These are phyloP conservation scores for Prunus davidiana DNA, from an alignment of 306 rosid genomes.

Conservation along the genomic window DNA sequence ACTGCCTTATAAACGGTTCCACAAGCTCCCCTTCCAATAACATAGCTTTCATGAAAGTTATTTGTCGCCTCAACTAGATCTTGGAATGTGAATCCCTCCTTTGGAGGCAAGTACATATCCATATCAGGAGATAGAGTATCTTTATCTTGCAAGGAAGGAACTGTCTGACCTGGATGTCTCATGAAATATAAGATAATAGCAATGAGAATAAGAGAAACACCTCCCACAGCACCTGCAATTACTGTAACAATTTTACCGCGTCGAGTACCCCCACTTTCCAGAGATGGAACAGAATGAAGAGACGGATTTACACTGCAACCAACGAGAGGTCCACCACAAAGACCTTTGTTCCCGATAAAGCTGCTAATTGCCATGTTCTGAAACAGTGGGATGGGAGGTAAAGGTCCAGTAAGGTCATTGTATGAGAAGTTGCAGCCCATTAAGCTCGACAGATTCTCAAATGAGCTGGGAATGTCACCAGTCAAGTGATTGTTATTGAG, in stretches of 20 bases:
- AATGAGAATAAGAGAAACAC: conserved; percentile 84
- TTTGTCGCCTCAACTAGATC: conserved; percentile 88
- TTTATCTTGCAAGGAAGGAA: conserved; percentile 39
- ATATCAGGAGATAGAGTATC: conserved; percentile 60
- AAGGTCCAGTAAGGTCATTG: conserved; percentile 79
- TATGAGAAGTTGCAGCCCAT: conserved; percentile 84
- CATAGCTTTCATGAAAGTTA: conserved; percentile 70
- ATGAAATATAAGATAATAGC: conserved; percentile 57
- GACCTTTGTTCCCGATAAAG: conserved; percentile 65
- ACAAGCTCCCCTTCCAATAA: conserved; percentile 86
- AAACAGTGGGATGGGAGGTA: conserved; percentile 64
- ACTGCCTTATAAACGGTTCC: conserved; percentile 90
- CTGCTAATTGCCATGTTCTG: conserved; percentile 66
- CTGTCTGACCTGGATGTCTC: conserved; percentile 53
- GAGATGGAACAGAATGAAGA: conserved; percentile 29
- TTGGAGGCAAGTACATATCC: conserved; percentile 80
- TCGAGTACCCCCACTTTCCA: conserved; percentile 20
- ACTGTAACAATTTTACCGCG: conserved; percentile 58
- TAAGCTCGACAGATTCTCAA: conserved; percentile 71
- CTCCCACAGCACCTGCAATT: conserved; percentile 70
- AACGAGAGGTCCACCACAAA: conserved; percentile 73
- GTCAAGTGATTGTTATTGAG: conserved; percentile 84
- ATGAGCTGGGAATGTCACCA: conserved; percentile 77
- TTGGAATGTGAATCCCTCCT: conserved; percentile 73
- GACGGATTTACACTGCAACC: conserved; percentile 45